phyloP scores from a whole-genome alignment of 129 eudicot genomes.

The Silybum marianum region DNA sequence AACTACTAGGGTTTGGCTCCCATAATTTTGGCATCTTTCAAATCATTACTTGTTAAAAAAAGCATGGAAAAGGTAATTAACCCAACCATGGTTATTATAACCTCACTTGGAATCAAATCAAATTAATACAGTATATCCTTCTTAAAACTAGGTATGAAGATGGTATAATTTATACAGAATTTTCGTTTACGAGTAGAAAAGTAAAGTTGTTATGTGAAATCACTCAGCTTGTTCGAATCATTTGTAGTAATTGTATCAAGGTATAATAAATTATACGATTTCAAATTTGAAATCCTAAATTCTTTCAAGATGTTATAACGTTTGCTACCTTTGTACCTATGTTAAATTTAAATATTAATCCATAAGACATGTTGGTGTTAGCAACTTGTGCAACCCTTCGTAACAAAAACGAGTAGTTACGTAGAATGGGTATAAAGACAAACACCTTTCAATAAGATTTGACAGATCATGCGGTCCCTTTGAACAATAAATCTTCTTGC shows the following conservation, averaged over 20 bases:
- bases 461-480: neutral
- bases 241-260: too few relatives aligned
- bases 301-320: too few relatives aligned
- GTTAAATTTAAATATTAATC: neutral
- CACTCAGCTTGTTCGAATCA: too few relatives aligned
- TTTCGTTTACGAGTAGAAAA: too few relatives aligned
- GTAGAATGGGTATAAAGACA: neutral
- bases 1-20: conserved; percentile 14
- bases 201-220: too few relatives aligned
- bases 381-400: neutral
- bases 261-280: too few relatives aligned
- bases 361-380: neutral
- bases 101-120: neutral
- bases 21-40: conserved; percentile 26
- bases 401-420: neutral
- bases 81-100: conserved; percentile 15
- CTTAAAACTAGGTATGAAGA: neutral
- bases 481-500: neutral
- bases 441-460: neutral
- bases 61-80: conserved; percentile 15
- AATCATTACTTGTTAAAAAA: conserved; percentile 10
- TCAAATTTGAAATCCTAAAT: neutral
- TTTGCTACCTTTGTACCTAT: neutral
- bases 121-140: too few relatives aligned
- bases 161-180: too few relatives aligned